Evolutionary conservation across 148 eudicot genomes (phyloP).

Genomic region (Camellia japonica): DNA sequence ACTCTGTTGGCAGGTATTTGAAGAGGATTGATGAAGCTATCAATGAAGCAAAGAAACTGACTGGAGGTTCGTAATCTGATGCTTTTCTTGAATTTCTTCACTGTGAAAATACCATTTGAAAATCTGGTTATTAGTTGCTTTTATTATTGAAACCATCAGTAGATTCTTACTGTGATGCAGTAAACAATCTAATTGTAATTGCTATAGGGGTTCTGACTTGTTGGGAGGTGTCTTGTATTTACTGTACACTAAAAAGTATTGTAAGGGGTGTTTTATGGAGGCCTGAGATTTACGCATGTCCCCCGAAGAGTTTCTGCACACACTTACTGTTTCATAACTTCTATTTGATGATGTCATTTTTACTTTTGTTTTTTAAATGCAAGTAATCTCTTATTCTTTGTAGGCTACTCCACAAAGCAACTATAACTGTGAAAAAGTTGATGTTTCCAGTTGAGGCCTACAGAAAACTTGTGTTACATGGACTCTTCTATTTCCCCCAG

Average conservation of each 20-base stretch:
- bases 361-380: background rate
- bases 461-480: background rate
- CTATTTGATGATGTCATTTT: background rate
- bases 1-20: conserved; percentile 42
- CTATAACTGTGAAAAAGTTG: background rate
- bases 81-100: background rate
- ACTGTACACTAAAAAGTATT: too few species aligned
- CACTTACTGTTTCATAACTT: background rate
- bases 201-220: background rate
- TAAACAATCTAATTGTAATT: background rate
- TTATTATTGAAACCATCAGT: background rate
- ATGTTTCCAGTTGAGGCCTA: background rate
- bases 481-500: too few species aligned
- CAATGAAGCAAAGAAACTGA: conserved; percentile 60
- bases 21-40: conserved; percentile 74
- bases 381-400: background rate
- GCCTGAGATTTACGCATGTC: too few species aligned
- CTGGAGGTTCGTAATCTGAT: conserved; percentile 41
- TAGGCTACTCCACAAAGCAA: conserved; percentile 1
- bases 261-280: too few species aligned
- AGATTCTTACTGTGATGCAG: background rate
- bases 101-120: background rate
- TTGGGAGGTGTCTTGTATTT: too few species aligned
- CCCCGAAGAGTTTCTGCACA: background rate
- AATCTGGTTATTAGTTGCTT: background rate